phyloP scores from a whole-genome alignment of 1,284 basidiomycete genomes.

The Leucoagaricus sp. region DNA sequence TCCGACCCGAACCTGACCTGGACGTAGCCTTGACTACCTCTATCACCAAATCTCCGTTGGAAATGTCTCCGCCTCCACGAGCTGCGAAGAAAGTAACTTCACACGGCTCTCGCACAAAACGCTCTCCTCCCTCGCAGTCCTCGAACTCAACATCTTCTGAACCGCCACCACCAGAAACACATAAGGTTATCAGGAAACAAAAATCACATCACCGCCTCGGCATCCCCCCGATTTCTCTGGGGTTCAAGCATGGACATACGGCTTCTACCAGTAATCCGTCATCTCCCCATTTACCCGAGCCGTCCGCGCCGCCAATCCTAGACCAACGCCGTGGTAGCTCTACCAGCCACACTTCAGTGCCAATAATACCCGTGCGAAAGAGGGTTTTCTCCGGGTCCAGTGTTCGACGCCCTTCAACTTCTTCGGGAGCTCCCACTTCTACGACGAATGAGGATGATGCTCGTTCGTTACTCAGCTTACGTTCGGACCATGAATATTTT shows the following conservation, averaged over 20 bases:
- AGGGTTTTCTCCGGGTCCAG: constrained; percentile 64
- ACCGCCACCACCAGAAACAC: constrained; percentile 23
- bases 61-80: constrained; percentile 31
- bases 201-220: constrained; percentile 45
- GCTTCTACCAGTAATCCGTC: constrained; percentile 28
- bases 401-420: constrained; percentile 50
- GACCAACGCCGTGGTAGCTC: constrained; percentile 36
- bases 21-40: constrained; percentile 17
- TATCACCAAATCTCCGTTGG: constrained; percentile 18
- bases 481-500: constrained; percentile 39
- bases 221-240: constrained; percentile 39
- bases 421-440: constrained; percentile 33
- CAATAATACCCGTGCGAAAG: constrained; percentile 38
- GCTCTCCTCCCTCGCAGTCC: constrained; percentile 21
- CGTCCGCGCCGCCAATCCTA: constrained; percentile 15
- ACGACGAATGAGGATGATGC: constrained; percentile 46
- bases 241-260: constrained; percentile 29
- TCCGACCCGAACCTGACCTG: constrained; percentile 19
- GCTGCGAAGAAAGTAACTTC: constrained; percentile 59
- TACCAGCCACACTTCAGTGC: constrained; percentile 23
- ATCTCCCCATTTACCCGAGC: constrained; percentile 22
- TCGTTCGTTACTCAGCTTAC: constrained; percentile 54
- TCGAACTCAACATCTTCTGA: constrained; percentile 20
- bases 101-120: constrained; percentile 51
- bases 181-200: constrained; percentile 44